phyloP scores from a whole-genome alignment of 148 eudicot genomes.

The Camellia sinensis region DNA sequence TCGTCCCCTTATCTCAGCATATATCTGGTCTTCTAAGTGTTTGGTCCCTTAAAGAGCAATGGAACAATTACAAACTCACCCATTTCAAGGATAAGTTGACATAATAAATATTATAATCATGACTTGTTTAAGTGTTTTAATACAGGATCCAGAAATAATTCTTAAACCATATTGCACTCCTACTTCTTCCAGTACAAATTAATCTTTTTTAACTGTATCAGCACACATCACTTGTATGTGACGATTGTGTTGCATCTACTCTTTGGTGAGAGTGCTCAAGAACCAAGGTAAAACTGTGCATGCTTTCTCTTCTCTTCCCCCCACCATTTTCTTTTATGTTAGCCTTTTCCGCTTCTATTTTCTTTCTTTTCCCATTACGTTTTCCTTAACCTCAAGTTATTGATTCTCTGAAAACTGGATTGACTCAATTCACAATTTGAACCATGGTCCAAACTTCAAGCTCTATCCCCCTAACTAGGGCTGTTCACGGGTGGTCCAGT shows the following conservation, averaged over 20 bases:
- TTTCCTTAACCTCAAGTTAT: no score
- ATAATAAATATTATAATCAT: neutral
- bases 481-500: no score
- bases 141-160: neutral
- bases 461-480: no score
- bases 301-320: neutral
- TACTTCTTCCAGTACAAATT: neutral
- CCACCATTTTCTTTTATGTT: neutral
- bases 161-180: neutral
- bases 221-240: neutral
- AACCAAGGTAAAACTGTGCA: neutral
- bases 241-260: neutral
- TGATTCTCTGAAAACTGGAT: no score
- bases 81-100: neutral
- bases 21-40: conserved; percentile 62
- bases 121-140: neutral
- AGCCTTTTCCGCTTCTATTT: no score
- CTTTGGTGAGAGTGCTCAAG: neutral
- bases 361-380: no score
- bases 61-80: neutral
- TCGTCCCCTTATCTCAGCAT: conserved; percentile 76
- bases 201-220: neutral
- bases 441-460: no score
- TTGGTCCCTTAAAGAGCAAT: conserved; percentile 50
- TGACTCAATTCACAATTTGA: no score